phyloP scores from a whole-genome alignment of 805 yeast genomes.

The Candida argentea region DNA sequence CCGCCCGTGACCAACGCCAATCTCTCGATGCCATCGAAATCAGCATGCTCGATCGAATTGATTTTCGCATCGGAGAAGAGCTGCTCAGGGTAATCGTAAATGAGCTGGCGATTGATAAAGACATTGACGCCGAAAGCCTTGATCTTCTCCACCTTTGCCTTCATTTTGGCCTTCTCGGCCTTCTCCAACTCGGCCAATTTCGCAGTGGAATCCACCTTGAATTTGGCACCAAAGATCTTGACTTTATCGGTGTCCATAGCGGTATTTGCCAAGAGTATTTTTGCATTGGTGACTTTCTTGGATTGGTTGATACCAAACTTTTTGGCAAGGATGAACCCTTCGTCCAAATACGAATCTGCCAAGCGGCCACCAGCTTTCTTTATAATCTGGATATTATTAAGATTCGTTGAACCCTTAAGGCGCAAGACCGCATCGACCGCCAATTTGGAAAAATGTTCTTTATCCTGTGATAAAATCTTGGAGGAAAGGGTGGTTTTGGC shows the following conservation, averaged over 20 bases:
- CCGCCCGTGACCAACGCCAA: slow-evolving; percentile 96
- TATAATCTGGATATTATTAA: slow-evolving; percentile 87
- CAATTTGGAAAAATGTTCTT: slow-evolving; percentile 74
- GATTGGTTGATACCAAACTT: slow-evolving; percentile 93
- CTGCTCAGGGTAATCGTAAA: slow-evolving; percentile 97
- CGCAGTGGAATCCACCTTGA: slow-evolving; percentile 90
- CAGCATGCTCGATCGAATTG: slow-evolving; percentile 95
- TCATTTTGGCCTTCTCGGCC: slow-evolving; percentile 93
- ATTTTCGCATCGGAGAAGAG: slow-evolving; percentile 79
- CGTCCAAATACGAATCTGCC: slow-evolving; percentile 87
- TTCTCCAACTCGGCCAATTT: slow-evolving; percentile 89
- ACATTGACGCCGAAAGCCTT: slow-evolving; percentile 78
- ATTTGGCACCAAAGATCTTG: slow-evolving; percentile 94
- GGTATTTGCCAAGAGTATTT: slow-evolving; percentile 87
- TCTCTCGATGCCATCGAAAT: slow-evolving; percentile 95
- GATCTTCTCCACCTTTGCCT: slow-evolving; percentile 77
- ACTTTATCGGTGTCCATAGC: slow-evolving; percentile 96
- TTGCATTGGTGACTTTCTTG: slow-evolving; percentile 70
- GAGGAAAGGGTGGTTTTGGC: slow-evolving; percentile 92
- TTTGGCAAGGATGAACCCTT: slow-evolving; percentile 89
- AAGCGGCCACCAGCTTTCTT: slow-evolving; percentile 90
- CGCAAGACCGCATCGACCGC: slow-evolving; percentile 93
- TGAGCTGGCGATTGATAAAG: slow-evolving; percentile 91
- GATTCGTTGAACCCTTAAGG: slow-evolving; percentile 75
- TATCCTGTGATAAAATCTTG: slow-evolving; percentile 90